Percentiles rank a stretch among this genome's conserved stretches.
Conservation (phyloP, 805 yeast species). For the Peterozyma xylosa region DNA sequence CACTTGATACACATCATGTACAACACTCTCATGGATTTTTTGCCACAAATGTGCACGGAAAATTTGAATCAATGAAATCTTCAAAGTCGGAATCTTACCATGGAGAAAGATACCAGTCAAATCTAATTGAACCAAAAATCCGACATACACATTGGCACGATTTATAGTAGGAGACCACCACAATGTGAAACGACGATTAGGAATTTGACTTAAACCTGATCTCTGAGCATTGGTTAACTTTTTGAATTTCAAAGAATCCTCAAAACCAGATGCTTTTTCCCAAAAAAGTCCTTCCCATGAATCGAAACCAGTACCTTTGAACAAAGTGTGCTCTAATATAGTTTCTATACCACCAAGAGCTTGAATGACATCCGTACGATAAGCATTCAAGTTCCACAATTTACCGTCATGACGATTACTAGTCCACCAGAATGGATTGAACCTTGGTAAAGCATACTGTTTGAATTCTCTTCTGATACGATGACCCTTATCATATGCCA, state of each 20-base stretch:
- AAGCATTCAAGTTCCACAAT: slow-evolving; percentile 87
- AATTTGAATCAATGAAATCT: slow-evolving; percentile 90
- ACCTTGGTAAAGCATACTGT: slow-evolving; percentile 61
- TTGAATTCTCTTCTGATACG: slow-evolving; percentile 75
- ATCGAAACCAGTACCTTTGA: slow-evolving; percentile 95
- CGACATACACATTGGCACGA: slow-evolving; percentile 96
- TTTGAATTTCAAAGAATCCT: slow-evolving; percentile 89
- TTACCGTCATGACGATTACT: slow-evolving; percentile 90
- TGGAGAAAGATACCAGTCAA: slow-evolving; percentile 94
- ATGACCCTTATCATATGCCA: slow-evolving; percentile 93
- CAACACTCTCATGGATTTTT: slow-evolving; percentile 93
- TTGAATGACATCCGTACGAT: slow-evolving; percentile 92
- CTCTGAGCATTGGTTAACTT: slow-evolving; percentile 96
- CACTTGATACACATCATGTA: slow-evolving; percentile 88
- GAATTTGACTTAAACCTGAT: slow-evolving; percentile 94
- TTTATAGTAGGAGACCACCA: slow-evolving; percentile 99
- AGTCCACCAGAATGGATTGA: slow-evolving; percentile 96
- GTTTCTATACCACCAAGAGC: slow-evolving; percentile 97
- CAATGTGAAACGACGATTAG: slow-evolving; percentile 90
- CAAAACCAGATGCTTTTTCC: slow-evolving; percentile 98
- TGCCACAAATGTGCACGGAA: slow-evolving; percentile 99
- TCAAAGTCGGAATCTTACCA: slow-evolving; percentile 95
- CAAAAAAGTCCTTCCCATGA: slow-evolving; percentile 98
- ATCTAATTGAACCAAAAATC: slow-evolving; percentile 92
- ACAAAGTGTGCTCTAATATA: slow-evolving; percentile 87